phyloP scores from a whole-genome alignment of 495 filamentous ascomycete species.

The Lasiosphaeriaceae sp. region DNA sequence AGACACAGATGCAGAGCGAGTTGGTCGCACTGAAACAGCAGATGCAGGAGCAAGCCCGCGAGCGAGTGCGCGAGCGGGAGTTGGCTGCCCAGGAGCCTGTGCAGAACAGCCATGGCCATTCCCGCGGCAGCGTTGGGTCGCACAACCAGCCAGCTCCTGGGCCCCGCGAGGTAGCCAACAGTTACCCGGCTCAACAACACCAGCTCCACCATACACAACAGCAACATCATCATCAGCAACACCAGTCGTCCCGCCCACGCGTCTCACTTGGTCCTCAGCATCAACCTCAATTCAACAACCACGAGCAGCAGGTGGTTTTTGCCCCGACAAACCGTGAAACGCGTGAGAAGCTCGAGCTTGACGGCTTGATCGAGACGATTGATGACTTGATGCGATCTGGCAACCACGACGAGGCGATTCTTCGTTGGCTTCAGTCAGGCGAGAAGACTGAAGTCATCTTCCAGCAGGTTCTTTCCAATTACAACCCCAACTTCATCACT shows the following conservation, averaged over 20 bases:
- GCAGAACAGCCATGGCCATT: slow-evolving; percentile 9
- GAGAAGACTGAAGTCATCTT: slow-evolving; percentile 74
- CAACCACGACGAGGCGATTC: slow-evolving; percentile 63
- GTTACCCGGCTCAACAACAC: slow-evolving; percentile 25
- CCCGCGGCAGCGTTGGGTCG: slow-evolving; percentile 19
- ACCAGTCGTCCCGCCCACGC: slow-evolving; percentile 7
- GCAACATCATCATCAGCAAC: slow-evolving; percentile 18
- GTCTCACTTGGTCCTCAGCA: background rate
- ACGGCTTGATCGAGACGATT: slow-evolving; percentile 62
- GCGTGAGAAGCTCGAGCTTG: slow-evolving; percentile 53
- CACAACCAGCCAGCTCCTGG: slow-evolving; percentile 13
- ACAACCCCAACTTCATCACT: slow-evolving; percentile 66
- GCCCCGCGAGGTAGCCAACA: slow-evolving; percentile 18
- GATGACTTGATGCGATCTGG: slow-evolving; percentile 59
- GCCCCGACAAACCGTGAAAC: slow-evolving; percentile 32
- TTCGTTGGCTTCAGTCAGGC: slow-evolving; percentile 80
- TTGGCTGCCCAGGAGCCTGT: slow-evolving; percentile 4
- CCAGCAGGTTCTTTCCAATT: slow-evolving; percentile 70
- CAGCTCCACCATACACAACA: slow-evolving; percentile 13
- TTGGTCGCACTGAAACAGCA: slow-evolving; percentile 22
- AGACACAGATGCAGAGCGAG: slow-evolving; percentile 40
- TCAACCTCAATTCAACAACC: slow-evolving; percentile 27
- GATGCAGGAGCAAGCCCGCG: background rate
- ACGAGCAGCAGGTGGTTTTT: slow-evolving; percentile 33
- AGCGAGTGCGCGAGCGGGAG: slow-evolving; percentile 9